Evolutionary conservation across 1,139 yeast species (phyloP).

Genomic region (Scheffersomyces cryptocercus): DNA sequence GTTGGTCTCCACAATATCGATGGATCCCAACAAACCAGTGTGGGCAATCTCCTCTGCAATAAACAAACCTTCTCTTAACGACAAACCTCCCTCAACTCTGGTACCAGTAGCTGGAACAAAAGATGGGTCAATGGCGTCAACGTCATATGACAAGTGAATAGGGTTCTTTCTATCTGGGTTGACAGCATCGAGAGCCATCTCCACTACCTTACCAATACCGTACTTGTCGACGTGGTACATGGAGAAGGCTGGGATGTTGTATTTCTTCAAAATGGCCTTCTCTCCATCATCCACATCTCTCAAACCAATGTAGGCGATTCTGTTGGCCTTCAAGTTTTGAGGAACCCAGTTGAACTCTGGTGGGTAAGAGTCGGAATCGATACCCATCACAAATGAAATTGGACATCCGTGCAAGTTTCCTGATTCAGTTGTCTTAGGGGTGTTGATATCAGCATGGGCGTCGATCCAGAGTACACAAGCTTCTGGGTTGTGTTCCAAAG

Average conservation of each 20-base stretch:
- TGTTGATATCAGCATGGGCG: conserved; percentile 96
- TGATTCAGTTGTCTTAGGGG: conserved; percentile 80
- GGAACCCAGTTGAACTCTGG: conserved; percentile 83
- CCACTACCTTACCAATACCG: conserved; percentile 89
- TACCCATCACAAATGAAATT: conserved; percentile 83
- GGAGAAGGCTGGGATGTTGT: conserved; percentile 82
- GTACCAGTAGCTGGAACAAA: conserved; percentile 98
- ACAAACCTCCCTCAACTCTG: conserved; percentile 93
- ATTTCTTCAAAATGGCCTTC: conserved; percentile 66
- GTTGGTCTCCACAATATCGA: conserved; percentile 93
- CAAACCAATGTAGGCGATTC: conserved; percentile 89
- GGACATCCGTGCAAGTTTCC: conserved; percentile 99
- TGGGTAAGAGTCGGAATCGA: conserved; percentile 63
- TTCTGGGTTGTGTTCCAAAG: conserved; percentile 76
- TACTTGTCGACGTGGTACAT: conserved; percentile 96
- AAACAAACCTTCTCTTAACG: conserved; percentile 91
- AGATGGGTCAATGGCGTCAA: conserved; percentile 94
- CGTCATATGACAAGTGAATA: conserved; percentile 89
- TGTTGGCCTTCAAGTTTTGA: conserved; percentile 60
- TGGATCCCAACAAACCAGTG: conserved; percentile 79
- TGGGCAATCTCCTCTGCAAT: conserved; percentile 90
- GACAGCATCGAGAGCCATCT: conserved; percentile 81
- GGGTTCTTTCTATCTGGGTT: conserved; percentile 78
- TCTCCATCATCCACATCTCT: conserved; percentile 93
- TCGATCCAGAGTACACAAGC: conserved; percentile 95